Conservation (phyloP, 192 early-diverging fungal species). For the Entrophospora sp. region DNA sequence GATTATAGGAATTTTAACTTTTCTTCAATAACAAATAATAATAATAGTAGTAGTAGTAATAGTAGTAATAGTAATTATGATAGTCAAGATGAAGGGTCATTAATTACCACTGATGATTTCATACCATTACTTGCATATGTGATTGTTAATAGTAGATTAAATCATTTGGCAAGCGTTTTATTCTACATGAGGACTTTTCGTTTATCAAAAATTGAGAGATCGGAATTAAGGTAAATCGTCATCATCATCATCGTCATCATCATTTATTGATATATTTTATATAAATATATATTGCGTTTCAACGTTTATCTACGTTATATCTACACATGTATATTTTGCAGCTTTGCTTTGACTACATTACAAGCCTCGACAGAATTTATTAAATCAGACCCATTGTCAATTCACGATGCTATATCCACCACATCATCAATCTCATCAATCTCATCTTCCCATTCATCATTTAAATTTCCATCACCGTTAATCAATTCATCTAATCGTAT, state of each 20-base stretch:
- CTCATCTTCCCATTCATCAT: background rate
- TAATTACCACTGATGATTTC: constrained; percentile 46
- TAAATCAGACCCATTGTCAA: constrained; percentile 39
- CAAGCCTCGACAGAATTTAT: constrained; percentile 39
- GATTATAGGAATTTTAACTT: no score
- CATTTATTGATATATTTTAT: no score
- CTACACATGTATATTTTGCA: constrained; percentile 2
- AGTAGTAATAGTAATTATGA: constrained; percentile 22
- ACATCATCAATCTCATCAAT: constrained; percentile 16
- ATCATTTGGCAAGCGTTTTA: constrained; percentile 33
- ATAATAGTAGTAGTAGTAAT: no score
- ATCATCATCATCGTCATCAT: no score
- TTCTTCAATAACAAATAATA: no score
- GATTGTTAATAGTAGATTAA: constrained; percentile 34
- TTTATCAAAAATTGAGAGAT: constrained; percentile 35
- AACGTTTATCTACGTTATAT: no score
- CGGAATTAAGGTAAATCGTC: constrained; percentile 37
- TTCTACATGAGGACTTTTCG: constrained; percentile 44
- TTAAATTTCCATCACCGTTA: background rate
- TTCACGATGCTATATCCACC: constrained; percentile 20
- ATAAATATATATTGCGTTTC: no score
- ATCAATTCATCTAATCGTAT: background rate
- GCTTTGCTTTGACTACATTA: constrained; percentile 44
- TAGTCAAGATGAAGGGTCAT: constrained; percentile 22
- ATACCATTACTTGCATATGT: constrained; percentile 46